Conservation (phyloP, 1,284 basidiomycete genomes). For the Sphaerobolus stellatus region DNA sequence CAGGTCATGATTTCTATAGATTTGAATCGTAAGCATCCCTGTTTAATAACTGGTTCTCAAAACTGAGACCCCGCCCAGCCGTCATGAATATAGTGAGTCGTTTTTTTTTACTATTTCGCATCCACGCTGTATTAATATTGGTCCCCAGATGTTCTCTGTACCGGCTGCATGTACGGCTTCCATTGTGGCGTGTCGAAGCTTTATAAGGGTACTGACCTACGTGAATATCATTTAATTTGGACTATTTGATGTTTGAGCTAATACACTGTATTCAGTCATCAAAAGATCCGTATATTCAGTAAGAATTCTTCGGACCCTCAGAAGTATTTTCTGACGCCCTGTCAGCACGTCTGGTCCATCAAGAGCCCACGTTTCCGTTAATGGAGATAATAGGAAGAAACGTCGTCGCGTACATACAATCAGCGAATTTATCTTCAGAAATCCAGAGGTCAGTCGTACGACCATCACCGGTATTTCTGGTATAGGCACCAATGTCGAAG, state of each 20-base stretch:
- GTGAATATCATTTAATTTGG: neutral
- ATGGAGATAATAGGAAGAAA: too few relatives aligned
- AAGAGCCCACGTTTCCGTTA: neutral
- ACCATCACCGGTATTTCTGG: too few relatives aligned
- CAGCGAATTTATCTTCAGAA: too few relatives aligned
- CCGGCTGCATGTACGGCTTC: slow-evolving; percentile 6
- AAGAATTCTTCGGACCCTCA: neutral
- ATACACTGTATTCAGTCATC: slow-evolving; percentile 1
- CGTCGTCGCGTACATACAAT: too few relatives aligned
- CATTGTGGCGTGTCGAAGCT: slow-evolving; percentile 8
- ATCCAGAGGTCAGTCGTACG: too few relatives aligned
- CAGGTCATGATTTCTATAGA: slow-evolving; percentile 56
- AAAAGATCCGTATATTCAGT: slow-evolving; percentile 4
- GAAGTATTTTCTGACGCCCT: neutral
- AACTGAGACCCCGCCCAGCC: slow-evolving; percentile 33
- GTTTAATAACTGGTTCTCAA: too few relatives aligned
- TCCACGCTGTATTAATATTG: neutral
- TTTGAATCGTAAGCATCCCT: slow-evolving; percentile 60
- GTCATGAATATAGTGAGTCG: slow-evolving; percentile 53
- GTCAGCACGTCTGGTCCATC: slow-evolving; percentile 5
- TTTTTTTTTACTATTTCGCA: neutral
- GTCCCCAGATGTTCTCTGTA: slow-evolving; percentile 8
- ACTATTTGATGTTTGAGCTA: neutral
- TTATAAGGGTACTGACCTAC: slow-evolving; percentile 1
- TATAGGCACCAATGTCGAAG: too few relatives aligned